Evolutionary conservation across 164 flowering plant genomes (phyloP).

Genomic region (Nelumbo lutea): DNA sequence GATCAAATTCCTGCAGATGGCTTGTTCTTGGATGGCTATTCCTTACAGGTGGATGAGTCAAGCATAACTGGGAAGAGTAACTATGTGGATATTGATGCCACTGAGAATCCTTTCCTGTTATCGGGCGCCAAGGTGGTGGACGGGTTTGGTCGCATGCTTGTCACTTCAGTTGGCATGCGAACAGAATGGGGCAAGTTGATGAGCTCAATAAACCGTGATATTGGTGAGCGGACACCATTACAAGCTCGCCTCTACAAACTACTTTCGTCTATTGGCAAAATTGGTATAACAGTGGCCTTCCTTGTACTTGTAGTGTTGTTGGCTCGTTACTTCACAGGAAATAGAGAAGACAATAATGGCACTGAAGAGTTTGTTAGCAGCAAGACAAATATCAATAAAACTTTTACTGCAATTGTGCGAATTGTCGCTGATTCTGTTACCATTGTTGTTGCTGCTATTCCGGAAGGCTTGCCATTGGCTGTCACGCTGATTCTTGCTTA

Average conservation of each 20-base stretch:
- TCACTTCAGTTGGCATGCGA: slow-evolving; percentile 12
- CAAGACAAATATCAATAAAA: slow-evolving; percentile 18
- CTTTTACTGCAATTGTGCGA: too few species aligned
- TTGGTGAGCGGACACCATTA: slow-evolving; percentile 38
- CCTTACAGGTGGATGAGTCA: slow-evolving; percentile 26
- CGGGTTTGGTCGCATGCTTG: slow-evolving; percentile 36
- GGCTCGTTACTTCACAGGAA: too few species aligned
- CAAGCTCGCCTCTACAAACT: slow-evolving; percentile 42
- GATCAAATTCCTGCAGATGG: too few species aligned
- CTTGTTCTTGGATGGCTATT: slow-evolving; percentile 22
- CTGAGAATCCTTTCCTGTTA: too few species aligned
- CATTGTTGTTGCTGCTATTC: too few species aligned
- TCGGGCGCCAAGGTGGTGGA: slow-evolving; percentile 10
- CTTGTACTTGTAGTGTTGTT: too few species aligned
- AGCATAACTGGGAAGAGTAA: too few species aligned
- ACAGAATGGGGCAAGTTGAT: slow-evolving; percentile 24
- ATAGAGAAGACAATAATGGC: slow-evolving; percentile 25
- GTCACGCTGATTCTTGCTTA: too few species aligned
- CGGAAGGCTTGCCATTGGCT: too few species aligned
- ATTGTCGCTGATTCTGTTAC: too few species aligned
- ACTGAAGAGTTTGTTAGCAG: slow-evolving; percentile 24
- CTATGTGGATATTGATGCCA: slow-evolving; percentile 3
- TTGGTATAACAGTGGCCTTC: slow-evolving; percentile 37
- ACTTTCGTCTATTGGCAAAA: slow-evolving; percentile 36
- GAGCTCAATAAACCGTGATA: slow-evolving; percentile 34